Evolutionary conservation across 163 green algal species (phyloP).

Genomic region (Prototheca cutis): DNA sequence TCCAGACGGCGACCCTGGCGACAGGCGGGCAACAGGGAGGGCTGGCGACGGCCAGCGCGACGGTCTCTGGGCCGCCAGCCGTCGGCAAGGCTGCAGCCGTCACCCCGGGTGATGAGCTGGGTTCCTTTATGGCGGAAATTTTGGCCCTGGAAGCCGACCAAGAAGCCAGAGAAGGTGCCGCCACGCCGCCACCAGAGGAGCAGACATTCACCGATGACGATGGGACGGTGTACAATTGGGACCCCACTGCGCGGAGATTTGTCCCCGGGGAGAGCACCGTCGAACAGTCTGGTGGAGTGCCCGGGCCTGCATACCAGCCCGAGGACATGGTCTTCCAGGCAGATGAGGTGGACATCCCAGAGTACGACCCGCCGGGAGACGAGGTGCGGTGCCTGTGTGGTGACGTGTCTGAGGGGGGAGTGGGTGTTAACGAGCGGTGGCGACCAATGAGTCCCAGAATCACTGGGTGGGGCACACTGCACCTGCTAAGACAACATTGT

Average conservation of each 20-base stretch:
- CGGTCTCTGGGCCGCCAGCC: neutral
- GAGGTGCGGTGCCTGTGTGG: too few relatives aligned
- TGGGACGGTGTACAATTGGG: constrained; percentile 42
- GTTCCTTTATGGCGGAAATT: constrained; percentile 37
- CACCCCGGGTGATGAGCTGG: neutral
- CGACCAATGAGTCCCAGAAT: too few relatives aligned
- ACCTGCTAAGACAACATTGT: too few relatives aligned
- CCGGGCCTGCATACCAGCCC: constrained; percentile 14
- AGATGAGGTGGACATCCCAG: constrained; percentile 30
- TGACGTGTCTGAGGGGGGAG: too few relatives aligned
- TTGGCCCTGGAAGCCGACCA: constrained; percentile 22
- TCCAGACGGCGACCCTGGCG: constrained; percentile 10
- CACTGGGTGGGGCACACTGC: too few relatives aligned
- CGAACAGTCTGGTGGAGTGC: neutral
- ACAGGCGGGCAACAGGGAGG: too few relatives aligned
- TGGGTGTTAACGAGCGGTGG: too few relatives aligned
- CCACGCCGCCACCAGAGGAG: constrained; percentile 27
- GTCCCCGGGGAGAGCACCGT: constrained; percentile 9
- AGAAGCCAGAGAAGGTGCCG: constrained; percentile 13
- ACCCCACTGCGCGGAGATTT: constrained; percentile 30
- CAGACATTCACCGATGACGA: constrained; percentile 46
- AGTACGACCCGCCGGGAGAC: constrained; percentile 13
- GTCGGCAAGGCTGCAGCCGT: too few relatives aligned
- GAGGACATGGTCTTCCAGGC: constrained; percentile 42
- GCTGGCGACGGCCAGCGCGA: too few relatives aligned